These are phyloP conservation scores for Xylariaceae sp. DNA, from an alignment of 2,329 filamentous ascomycete genomes.

Conservation along the genomic window DNA sequence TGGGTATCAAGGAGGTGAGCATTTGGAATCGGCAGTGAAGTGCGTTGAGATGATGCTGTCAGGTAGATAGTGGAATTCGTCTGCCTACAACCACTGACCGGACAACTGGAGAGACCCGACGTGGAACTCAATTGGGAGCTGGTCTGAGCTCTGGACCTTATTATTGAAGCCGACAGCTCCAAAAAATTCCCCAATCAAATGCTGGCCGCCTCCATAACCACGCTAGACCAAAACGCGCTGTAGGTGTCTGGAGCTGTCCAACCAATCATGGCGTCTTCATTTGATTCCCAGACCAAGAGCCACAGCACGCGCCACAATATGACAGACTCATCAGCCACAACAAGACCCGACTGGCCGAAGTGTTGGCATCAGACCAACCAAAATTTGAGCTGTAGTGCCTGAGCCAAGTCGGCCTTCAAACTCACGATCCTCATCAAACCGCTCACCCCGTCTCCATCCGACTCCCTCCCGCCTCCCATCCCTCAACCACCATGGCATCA, in stretches of 20 bases:
- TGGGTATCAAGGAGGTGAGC: too few species aligned
- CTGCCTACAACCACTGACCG: too few species aligned
- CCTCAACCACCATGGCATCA: constrained; percentile 73
- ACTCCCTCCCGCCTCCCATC: constrained; percentile 35
- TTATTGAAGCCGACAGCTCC: too few species aligned
- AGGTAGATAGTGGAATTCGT: too few species aligned
- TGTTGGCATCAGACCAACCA: constrained; percentile 26
- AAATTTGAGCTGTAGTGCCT: constrained; percentile 27
- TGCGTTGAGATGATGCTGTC: too few species aligned
- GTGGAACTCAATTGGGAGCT: too few species aligned
- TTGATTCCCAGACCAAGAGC: constrained; percentile 8
- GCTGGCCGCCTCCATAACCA: too few species aligned
- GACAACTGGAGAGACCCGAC: too few species aligned
- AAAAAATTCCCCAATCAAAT: too few species aligned
- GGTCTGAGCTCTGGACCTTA: too few species aligned
- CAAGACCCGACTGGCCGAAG: constrained; percentile 7
- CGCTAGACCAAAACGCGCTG: too few species aligned
- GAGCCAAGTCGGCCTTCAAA: constrained; percentile 25
- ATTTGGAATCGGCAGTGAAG: too few species aligned
- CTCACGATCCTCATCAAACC: constrained; percentile 45
- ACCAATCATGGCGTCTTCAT: constrained; percentile 27
- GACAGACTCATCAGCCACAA: constrained; percentile 10
- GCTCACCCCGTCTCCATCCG: constrained; percentile 44
- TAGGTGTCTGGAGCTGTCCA: not conserved
- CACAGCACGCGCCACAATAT: constrained; percentile 15